These are phyloP conservation scores for Debaryomyces tyrocola DNA, from an alignment of 805 yeast species.

Conservation along the genomic window DNA sequence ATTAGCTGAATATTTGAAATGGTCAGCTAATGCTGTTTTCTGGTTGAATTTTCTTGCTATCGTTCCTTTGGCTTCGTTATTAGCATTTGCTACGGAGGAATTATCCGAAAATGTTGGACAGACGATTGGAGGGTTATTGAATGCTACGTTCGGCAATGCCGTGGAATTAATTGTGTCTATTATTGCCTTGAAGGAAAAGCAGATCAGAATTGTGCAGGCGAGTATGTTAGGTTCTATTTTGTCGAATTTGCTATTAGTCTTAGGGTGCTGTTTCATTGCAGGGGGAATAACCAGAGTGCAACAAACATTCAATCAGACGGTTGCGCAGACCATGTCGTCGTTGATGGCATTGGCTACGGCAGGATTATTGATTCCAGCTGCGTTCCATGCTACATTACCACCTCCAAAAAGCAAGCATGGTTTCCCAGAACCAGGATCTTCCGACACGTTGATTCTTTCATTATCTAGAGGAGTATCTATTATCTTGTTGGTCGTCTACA, in stretches of 20 bases:
- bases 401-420: constrained; percentile 35
- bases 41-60: constrained; percentile 83
- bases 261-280: constrained; percentile 92
- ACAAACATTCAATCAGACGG: constrained; percentile 91
- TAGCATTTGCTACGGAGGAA: constrained; percentile 93
- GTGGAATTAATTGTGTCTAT: constrained; percentile 94
- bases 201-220: constrained; percentile 93
- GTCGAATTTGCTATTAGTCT: constrained; percentile 81
- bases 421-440: constrained; percentile 40
- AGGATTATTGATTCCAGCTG: constrained; percentile 91
- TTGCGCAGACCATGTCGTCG: constrained; percentile 97
- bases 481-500: constrained; percentile 72
- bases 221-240: constrained; percentile 94
- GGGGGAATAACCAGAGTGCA: constrained; percentile 88
- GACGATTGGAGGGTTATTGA: constrained; percentile 88
- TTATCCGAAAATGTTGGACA: constrained; percentile 85
- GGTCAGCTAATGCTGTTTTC: constrained; percentile 59
- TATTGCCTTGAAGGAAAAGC: constrained; percentile 82
- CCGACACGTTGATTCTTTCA: constrained; percentile 55
- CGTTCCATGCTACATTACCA: constrained; percentile 82
- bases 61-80: constrained; percentile 85
- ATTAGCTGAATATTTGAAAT: constrained; percentile 59
- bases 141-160: constrained; percentile 97
- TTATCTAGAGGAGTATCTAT: constrained; percentile 86
- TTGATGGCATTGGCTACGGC: constrained; percentile 88